phyloP scores from a whole-genome alignment of 768 basidiomycete species.

The Rubroboletus pulcherrimus region DNA sequence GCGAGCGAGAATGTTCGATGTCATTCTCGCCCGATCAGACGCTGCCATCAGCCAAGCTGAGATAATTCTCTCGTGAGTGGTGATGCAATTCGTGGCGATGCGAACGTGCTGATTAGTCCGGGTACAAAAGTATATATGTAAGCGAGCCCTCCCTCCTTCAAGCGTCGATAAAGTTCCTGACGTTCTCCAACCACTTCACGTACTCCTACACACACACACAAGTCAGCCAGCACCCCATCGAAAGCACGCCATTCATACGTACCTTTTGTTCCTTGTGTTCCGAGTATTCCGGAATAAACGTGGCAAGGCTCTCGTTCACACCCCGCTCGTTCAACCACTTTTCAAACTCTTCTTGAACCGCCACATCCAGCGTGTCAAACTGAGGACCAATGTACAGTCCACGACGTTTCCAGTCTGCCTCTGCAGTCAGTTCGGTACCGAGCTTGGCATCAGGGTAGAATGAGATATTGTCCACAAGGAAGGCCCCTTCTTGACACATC shows the following conservation, averaged over 20 bases:
- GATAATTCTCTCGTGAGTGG: slow-evolving; percentile 12
- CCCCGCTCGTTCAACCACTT: slow-evolving; percentile 87
- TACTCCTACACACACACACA: slow-evolving; percentile 63
- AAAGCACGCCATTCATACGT: slow-evolving; percentile 1
- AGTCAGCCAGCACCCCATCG: slow-evolving; percentile 5
- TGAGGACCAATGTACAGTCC: slow-evolving; percentile 91
- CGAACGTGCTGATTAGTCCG: slow-evolving; percentile 7
- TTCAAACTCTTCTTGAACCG: slow-evolving; percentile 90
- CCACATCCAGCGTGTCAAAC: slow-evolving; percentile 87
- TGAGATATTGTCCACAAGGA: slow-evolving; percentile 86
- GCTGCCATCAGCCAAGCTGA: neutral
- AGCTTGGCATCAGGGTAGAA: slow-evolving; percentile 72
- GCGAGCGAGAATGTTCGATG: slow-evolving; percentile 1
- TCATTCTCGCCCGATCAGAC: neutral
- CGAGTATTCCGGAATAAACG: slow-evolving; percentile 86
- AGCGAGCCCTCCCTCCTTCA: slow-evolving; percentile 20
- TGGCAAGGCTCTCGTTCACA: slow-evolving; percentile 74
- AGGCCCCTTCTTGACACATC: slow-evolving; percentile 72
- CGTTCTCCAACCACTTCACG: slow-evolving; percentile 78
- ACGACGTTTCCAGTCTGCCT: slow-evolving; percentile 91
- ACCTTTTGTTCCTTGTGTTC: slow-evolving; percentile 94
- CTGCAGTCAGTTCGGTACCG: slow-evolving; percentile 75
- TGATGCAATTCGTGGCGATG: slow-evolving; percentile 21
- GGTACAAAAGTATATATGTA: neutral
- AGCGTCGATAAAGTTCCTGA: slow-evolving; percentile 78